These are phyloP conservation scores for Triadica sebifera DNA, from an alignment of 345 rosid species.

Conservation along the genomic window DNA sequence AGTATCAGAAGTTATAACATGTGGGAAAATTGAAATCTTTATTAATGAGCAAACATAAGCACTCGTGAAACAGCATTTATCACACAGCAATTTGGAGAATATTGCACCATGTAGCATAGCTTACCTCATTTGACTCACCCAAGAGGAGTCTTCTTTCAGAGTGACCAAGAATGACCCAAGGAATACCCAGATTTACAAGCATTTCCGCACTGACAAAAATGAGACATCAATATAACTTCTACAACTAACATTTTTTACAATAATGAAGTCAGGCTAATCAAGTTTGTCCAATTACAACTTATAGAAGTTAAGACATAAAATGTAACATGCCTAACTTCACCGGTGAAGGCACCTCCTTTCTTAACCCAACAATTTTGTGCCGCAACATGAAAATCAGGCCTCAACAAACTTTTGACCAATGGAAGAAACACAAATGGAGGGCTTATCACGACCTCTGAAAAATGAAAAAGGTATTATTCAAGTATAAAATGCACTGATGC, in stretches of 20 bases:
- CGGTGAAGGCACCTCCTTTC: constrained; percentile 97
- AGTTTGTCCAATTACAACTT: neutral
- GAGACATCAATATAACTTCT: neutral
- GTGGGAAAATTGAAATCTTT: constrained; percentile 3
- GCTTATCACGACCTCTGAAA: constrained; percentile 83
- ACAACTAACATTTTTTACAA: neutral
- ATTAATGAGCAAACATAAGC: neutral
- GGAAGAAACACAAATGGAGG: constrained; percentile 83
- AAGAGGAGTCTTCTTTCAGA: constrained; percentile 78
- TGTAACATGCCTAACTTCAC: constrained; percentile 70
- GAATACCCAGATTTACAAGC: constrained; percentile 74
- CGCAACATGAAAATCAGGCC: constrained; percentile 74
- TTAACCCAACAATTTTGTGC: constrained; percentile 97
- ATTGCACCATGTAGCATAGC: constrained; percentile 16
- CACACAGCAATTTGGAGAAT: neutral
- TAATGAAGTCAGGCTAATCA: neutral
- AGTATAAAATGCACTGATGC: no score
- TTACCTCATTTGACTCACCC: constrained; percentile 70
- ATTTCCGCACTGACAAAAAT: constrained; percentile 72
- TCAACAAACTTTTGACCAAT: constrained; percentile 55
- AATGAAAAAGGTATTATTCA: neutral
- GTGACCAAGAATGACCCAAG: constrained; percentile 96
- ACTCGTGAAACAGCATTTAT: neutral
- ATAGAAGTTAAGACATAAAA: neutral
- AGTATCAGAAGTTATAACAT: constrained; percentile 8